A percentile compares a stretch with the other conserved stretches of the same genome.
Conservation (phyloP, 1,284 basidiomycete species). For the Pulveroboletus sp. region DNA sequence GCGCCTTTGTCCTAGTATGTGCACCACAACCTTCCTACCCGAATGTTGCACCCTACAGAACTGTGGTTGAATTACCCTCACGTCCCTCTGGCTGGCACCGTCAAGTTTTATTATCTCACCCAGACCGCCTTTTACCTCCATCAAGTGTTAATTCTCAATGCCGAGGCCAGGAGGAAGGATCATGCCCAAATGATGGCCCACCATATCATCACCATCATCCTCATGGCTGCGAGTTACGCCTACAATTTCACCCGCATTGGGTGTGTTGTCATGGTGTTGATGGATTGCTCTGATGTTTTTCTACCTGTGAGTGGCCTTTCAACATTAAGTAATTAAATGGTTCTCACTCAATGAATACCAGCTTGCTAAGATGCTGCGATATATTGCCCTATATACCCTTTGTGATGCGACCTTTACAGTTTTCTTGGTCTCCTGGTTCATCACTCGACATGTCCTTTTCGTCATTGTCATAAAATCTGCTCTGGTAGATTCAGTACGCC, state of each 20-base stretch:
- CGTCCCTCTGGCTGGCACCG: slow-evolving; percentile 68
- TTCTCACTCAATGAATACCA: slow-evolving; percentile 33
- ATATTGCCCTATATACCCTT: slow-evolving; percentile 66
- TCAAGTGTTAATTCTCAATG: slow-evolving; percentile 88
- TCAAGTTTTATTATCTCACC: slow-evolving; percentile 91
- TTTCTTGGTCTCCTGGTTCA: slow-evolving; percentile 88
- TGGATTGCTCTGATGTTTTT: slow-evolving; percentile 94
- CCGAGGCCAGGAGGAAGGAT: slow-evolving; percentile 92
- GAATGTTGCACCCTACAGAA: slow-evolving; percentile 63
- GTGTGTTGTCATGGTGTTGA: slow-evolving; percentile 84
- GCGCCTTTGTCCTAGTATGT: slow-evolving; percentile 62
- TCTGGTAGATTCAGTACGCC: slow-evolving; percentile 49
- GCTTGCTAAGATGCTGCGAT: slow-evolving; percentile 93
- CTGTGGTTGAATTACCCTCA: slow-evolving; percentile 88
- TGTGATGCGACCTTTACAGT: slow-evolving; percentile 80
- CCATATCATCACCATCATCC: slow-evolving; percentile 85
- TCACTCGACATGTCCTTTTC: slow-evolving; percentile 85
- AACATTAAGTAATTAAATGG: neutral
- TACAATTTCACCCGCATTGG: slow-evolving; percentile 88
- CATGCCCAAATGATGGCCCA: slow-evolving; percentile 96
- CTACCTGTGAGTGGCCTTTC: slow-evolving; percentile 70
- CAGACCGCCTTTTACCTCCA: slow-evolving; percentile 95
- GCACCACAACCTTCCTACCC: slow-evolving; percentile 71
- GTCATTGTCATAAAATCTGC: slow-evolving; percentile 66
- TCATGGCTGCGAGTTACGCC: slow-evolving; percentile 80